These are phyloP conservation scores for Elasticomyces elasticus DNA, from an alignment of 495 filamentous ascomycete species.

Conservation along the genomic window DNA sequence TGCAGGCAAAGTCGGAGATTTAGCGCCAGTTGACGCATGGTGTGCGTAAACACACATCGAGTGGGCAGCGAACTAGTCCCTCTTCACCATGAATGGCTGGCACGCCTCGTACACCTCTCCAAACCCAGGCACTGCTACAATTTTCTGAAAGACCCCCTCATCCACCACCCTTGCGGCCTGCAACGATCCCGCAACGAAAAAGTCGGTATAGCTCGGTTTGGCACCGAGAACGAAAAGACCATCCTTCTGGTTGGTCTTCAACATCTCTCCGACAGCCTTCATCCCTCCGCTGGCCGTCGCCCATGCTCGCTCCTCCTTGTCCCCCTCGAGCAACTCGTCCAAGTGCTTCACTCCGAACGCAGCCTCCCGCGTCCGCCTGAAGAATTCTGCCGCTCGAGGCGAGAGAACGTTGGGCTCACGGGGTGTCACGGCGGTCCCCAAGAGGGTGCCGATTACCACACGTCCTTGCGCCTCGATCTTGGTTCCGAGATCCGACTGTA, in stretches of 20 bases:
- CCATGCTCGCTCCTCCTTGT: conserved; percentile 31
- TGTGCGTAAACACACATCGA: too few relatives aligned
- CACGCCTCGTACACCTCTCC: conserved; percentile 34
- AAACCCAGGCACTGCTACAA: conserved; percentile 27
- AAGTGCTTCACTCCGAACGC: conserved; percentile 26
- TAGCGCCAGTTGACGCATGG: too few relatives aligned
- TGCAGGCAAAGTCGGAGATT: too few relatives aligned
- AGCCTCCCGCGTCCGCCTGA: conserved; percentile 35
- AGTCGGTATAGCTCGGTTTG: conserved; percentile 31
- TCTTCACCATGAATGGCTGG: conserved; percentile 33
- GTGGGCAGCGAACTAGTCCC: too few relatives aligned
- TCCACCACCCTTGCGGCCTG: conserved; percentile 32
- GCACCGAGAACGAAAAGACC: conserved; percentile 35
- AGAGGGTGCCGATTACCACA: conserved; percentile 21
- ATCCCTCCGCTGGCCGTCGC: conserved; percentile 21
- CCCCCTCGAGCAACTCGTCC: conserved; percentile 29
- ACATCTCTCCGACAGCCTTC: conserved; percentile 26
- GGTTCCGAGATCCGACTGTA: conserved; percentile 31
- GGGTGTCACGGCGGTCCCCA: conserved; percentile 24
- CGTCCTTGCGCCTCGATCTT: conserved; percentile 31
- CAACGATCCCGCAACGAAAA: conserved; percentile 33
- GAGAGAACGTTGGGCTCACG: conserved; percentile 35
- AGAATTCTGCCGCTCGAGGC: conserved; percentile 34
- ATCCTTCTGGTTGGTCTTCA: conserved; percentile 29
- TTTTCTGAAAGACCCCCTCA: conserved; percentile 31